Conservation (phyloP, 768 basidiomycete species). For the Kwoniella shandongensis region DNA sequence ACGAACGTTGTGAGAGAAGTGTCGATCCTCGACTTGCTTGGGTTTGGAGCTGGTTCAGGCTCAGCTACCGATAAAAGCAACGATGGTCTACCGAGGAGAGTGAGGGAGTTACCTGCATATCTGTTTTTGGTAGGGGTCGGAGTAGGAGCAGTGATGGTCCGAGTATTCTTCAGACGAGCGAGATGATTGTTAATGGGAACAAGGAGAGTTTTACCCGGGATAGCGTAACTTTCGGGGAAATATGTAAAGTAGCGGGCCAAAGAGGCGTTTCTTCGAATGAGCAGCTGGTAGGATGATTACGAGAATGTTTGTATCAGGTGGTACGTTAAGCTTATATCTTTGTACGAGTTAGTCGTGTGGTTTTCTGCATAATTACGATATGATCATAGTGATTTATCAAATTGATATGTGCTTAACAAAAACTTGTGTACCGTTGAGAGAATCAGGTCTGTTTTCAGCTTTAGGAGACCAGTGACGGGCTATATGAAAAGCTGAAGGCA, state of each 20-base stretch:
- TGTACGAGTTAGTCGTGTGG: no score
- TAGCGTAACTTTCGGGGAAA: no score
- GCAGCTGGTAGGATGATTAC: not conserved
- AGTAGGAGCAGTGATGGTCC: slow-evolving; percentile 42
- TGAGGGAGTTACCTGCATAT: slow-evolving; percentile 42
- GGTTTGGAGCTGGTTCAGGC: not conserved
- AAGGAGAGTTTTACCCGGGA: not conserved
- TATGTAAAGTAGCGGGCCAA: not conserved
- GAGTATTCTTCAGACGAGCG: slow-evolving; percentile 33
- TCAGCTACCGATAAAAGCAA: no score
- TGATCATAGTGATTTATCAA: no score
- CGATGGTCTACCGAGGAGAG: slow-evolving; percentile 34
- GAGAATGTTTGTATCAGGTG: no score
- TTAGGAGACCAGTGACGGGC: no score
- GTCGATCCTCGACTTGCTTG: slow-evolving; percentile 13
- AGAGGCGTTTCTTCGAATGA: not conserved
- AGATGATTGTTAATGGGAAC: not conserved
- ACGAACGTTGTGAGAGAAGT: not conserved
- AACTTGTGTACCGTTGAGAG: no score
- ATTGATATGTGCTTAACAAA: no score
- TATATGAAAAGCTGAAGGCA: no score
- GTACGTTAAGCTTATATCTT: no score
- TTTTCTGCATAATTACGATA: no score
- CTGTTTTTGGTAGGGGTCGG: slow-evolving; percentile 48
- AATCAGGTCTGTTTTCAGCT: no score